Evolutionary conservation across 495 filamentous ascomycete species (phyloP).

Genomic region (Pyrenula massariospora): DNA sequence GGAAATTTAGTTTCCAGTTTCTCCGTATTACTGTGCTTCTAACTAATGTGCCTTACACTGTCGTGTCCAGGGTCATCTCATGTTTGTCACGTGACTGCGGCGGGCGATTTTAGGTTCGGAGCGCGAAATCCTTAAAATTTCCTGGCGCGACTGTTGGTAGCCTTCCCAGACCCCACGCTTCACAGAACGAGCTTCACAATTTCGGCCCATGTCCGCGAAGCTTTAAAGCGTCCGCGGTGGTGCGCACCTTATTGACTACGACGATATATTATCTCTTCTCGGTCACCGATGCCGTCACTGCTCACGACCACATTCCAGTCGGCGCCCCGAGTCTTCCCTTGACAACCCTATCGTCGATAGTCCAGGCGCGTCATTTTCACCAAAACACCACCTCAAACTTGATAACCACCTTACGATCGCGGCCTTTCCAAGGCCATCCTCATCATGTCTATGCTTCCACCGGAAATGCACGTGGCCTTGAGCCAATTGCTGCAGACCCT

Average conservation of each 20-base stretch:
- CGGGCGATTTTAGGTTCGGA: background rate
- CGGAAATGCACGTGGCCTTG: constrained; percentile 72
- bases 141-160: background rate
- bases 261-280: too few species aligned
- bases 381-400: background rate
- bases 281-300: background rate
- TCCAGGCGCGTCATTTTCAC: background rate
- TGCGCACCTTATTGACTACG: too few species aligned
- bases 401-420: background rate
- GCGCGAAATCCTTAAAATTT: background rate
- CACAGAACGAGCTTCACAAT: background rate
- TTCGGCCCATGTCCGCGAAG: background rate
- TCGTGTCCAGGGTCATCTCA: too few species aligned
- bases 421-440: background rate
- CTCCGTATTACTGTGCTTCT: too few species aligned
- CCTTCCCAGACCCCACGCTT: background rate
- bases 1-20: too few species aligned
- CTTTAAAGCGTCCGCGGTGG: too few species aligned
- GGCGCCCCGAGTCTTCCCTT: background rate
- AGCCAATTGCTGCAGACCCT: constrained; percentile 74
- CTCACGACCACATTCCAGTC: background rate
- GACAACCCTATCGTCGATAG: background rate
- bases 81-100: background rate
- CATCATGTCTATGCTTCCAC: constrained; percentile 74
- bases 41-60: too few species aligned